These are phyloP conservation scores for Dissophora ornata DNA, from an alignment of 192 early-diverging fungal species.

Conservation along the genomic window DNA sequence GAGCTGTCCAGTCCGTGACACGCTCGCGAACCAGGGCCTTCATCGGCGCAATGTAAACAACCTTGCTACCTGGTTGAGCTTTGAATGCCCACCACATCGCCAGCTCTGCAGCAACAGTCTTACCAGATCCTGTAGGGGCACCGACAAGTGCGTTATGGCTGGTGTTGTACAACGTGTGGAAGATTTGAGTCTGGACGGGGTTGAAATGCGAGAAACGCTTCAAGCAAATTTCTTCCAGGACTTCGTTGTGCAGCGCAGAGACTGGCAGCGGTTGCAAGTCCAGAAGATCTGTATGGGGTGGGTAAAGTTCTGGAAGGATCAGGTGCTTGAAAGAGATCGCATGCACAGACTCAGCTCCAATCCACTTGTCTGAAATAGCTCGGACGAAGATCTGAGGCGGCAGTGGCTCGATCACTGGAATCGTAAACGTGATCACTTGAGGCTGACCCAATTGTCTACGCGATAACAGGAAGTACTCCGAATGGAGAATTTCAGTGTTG, in stretches of 20 bases:
- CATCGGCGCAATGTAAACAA: conserved; percentile 98
- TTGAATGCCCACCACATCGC: conserved; percentile 95
- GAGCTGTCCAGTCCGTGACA: conserved; percentile 86
- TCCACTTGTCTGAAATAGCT: conserved; percentile 96
- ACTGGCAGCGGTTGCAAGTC: conserved; percentile 92
- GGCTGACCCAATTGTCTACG: conserved; percentile 74
- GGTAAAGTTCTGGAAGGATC: conserved; percentile 86
- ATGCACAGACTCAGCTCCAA: conserved; percentile 87
- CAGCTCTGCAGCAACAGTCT: conserved; percentile 96
- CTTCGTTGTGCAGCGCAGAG: conserved; percentile 80
- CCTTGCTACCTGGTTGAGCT: conserved; percentile 81
- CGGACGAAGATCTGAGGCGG: conserved; percentile 92
- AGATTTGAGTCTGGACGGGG: conserved; percentile 98
- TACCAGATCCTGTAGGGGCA: conserved; percentile 98
- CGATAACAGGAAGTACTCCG: conserved; percentile 89
- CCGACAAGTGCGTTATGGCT: conserved; percentile 89
- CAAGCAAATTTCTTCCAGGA: conserved; percentile 87
- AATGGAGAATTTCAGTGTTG: conserved; percentile 90
- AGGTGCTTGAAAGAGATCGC: conserved; percentile 94
- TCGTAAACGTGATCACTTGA: conserved; percentile 83
- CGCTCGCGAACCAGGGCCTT: conserved; percentile 98
- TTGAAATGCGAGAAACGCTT: conserved; percentile 96
- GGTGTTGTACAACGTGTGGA: conserved; percentile 94
- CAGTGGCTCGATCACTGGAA: conserved; percentile 92
- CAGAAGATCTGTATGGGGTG: conserved; percentile 92